A percentile compares a stretch with the other conserved stretches of the same genome.
These are phyloP conservation scores for Lactarius vividus DNA, from an alignment of 768 basidiomycete genomes.

Conservation along the genomic window DNA sequence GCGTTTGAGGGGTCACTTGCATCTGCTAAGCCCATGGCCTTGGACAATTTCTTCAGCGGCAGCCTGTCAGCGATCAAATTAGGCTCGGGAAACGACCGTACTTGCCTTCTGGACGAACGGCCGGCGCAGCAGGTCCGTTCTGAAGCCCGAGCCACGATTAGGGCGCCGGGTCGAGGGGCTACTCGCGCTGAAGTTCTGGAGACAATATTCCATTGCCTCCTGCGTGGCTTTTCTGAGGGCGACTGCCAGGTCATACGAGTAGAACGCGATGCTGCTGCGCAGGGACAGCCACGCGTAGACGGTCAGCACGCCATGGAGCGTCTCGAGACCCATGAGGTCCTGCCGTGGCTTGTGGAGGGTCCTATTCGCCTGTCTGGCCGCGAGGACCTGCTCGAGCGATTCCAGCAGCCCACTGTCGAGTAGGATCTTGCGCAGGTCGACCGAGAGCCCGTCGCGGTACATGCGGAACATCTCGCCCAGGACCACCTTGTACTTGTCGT, in stretches of 20 bases:
- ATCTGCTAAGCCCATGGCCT: slow-evolving; percentile 5
- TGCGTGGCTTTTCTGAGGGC: slow-evolving; percentile 63
- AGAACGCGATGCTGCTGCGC: slow-evolving; percentile 66
- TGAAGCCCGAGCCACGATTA: background rate
- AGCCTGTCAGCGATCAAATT: background rate
- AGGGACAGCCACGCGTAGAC: slow-evolving; percentile 84
- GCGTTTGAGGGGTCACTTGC: background rate
- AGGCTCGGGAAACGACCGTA: background rate
- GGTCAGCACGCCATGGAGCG: slow-evolving; percentile 70
- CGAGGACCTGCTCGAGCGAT: slow-evolving; percentile 43
- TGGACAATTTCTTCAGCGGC: background rate
- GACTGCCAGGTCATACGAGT: slow-evolving; percentile 48
- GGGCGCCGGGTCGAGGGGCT: background rate
- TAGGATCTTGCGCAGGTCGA: slow-evolving; percentile 44
- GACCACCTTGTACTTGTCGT: slow-evolving; percentile 36
- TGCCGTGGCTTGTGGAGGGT: slow-evolving; percentile 8
- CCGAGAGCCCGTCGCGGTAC: slow-evolving; percentile 42
- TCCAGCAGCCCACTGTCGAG: slow-evolving; percentile 39
- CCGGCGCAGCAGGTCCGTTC: background rate
- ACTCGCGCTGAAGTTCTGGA: slow-evolving; percentile 31
- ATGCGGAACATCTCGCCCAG: slow-evolving; percentile 41
- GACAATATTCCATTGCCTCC: slow-evolving; percentile 59
- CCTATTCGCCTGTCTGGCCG: slow-evolving; percentile 32
- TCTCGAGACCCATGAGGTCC: slow-evolving; percentile 49
- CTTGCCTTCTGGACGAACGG: background rate